Evolutionary conservation across 108 stramenopile genomes (phyloP).

Genomic region (Cyclotella distinguenda): DNA sequence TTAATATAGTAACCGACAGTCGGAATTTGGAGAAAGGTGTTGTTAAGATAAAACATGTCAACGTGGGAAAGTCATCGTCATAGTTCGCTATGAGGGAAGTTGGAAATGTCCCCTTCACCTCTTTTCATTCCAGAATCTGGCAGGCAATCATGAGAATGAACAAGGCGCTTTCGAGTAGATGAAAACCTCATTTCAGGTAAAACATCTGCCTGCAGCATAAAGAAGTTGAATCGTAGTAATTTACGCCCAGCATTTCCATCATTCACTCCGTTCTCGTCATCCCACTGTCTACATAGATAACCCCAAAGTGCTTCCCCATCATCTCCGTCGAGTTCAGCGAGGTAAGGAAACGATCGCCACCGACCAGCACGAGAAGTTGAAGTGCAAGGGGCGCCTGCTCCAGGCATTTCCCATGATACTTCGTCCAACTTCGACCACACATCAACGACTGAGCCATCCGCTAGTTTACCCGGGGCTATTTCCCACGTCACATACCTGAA

Average conservation of each 20-base stretch:
- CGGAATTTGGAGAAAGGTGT: no score
- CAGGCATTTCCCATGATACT: constrained; percentile 79
- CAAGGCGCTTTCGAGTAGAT: constrained; percentile 75
- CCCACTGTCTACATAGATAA: constrained; percentile 85
- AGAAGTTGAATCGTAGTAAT: constrained; percentile 74
- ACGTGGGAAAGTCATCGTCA: no score
- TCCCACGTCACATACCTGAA: constrained; percentile 85
- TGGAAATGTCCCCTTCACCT: no score
- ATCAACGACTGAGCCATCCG: constrained; percentile 81
- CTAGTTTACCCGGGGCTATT: constrained; percentile 76
- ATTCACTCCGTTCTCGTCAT: constrained; percentile 56
- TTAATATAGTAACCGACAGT: no score
- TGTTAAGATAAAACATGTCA: no score
- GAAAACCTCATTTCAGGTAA: constrained; percentile 85
- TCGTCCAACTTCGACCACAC: constrained; percentile 67
- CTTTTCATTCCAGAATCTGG: constrained; percentile 26
- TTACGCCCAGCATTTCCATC: constrained; percentile 47
- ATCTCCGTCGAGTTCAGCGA: constrained; percentile 75
- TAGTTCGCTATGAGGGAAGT: no score
- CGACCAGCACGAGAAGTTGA: constrained; percentile 77
- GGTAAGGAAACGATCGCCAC: constrained; percentile 84
- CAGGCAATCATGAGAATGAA: constrained; percentile 71
- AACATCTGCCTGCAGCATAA: constrained; percentile 87
- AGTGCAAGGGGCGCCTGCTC: constrained; percentile 80
- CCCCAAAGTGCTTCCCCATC: constrained; percentile 76